Evolutionary conservation across 2,329 filamentous ascomycete species (phyloP), one percentile per base, ranked within the genome.

Genomic region (Clarireedia paspali): DNA sequence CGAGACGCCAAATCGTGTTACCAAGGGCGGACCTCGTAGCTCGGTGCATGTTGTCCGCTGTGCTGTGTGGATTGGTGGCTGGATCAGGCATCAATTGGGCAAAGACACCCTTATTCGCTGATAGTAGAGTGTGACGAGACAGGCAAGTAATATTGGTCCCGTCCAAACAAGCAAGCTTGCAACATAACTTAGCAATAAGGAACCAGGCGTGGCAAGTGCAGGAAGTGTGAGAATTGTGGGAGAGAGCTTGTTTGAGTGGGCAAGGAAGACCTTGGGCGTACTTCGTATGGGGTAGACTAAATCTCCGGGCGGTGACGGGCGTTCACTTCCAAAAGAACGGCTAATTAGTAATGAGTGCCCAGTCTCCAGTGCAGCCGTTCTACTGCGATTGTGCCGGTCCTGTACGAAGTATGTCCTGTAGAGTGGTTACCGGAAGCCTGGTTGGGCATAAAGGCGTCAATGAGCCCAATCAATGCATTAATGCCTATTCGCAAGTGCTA

Each of bases 21-120:
- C 36, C 50, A 53, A 45, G 50, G 50, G 24, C 50, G n/a, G 40
- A 53, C 50, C 50, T 53, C 50, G 50, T 26, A 53, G 39, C 50
- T 42, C 44, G 40, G 44, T 40, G 40, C 14, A 53, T 53, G 40
- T 14, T 36, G 50, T 36, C 15, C 20, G 44, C 42, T 47, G 42
- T 47, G 51, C 34, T 15, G 17, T 26, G 15, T 44, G 42, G 23
- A 53, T 20, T 39, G 44, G 51, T 53, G 51, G 44, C 51, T 53
- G 51, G 40, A 53, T 53, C 30, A 53, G 51, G 51, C 51, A 53
- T 53, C 34, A 53, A 47, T 34, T 53, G 51, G 51, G 51, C 51
- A 53, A 53, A 38, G 46, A 27, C 26, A 17, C 24, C 44, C 51
- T n/a, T 47, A 38, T 23, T 30, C 30, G 47, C 17, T 45, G 24